These are phyloP conservation scores for Aspergillus nomiae DNA, from an alignment of 2,329 filamentous ascomycete species.

Conservation along the genomic window DNA sequence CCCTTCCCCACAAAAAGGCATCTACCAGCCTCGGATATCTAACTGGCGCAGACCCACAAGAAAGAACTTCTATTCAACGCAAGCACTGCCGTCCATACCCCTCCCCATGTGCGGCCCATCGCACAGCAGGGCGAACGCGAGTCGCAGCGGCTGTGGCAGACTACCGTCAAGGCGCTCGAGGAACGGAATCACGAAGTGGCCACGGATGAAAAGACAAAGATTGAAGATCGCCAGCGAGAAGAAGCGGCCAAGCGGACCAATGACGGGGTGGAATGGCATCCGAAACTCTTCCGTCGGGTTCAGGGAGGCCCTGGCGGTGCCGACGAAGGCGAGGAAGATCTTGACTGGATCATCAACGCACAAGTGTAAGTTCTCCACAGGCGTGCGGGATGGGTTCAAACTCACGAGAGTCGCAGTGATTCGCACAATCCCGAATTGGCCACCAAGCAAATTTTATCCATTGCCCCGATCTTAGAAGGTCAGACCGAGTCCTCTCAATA, in stretches of 20 bases:
- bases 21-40: slow-evolving; percentile 1
- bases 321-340: slow-evolving; percentile 80
- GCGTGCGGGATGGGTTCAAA: neutral
- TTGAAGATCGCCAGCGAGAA: slow-evolving; percentile 88
- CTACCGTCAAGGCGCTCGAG: slow-evolving; percentile 78
- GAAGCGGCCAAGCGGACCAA: slow-evolving; percentile 80
- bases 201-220: slow-evolving; percentile 93
- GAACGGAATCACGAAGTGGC: slow-evolving; percentile 83
- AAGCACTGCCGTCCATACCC: slow-evolving; percentile 71
- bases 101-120: slow-evolving; percentile 73
- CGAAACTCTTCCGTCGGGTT: slow-evolving; percentile 78
- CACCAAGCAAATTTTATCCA: slow-evolving; percentile 78
- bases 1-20: neutral
- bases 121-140: slow-evolving; percentile 88
- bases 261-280: slow-evolving; percentile 82
- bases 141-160: slow-evolving; percentile 83
- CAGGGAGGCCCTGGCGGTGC: slow-evolving; percentile 68
- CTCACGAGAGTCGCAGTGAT: slow-evolving; percentile 51
- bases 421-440: slow-evolving; percentile 67
- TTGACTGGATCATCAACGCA: slow-evolving; percentile 94
- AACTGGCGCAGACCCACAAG: slow-evolving; percentile 70
- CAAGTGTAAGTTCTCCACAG: slow-evolving; percentile 64
- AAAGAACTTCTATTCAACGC: slow-evolving; percentile 91
- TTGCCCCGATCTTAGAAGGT: slow-evolving; percentile 81
- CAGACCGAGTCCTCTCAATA: slow-evolving; percentile 63